Evolutionary conservation across 257 asterid genomes (phyloP), one percentile per base, ranked within the genome.

Genomic region (Ilex aquifolium): DNA sequence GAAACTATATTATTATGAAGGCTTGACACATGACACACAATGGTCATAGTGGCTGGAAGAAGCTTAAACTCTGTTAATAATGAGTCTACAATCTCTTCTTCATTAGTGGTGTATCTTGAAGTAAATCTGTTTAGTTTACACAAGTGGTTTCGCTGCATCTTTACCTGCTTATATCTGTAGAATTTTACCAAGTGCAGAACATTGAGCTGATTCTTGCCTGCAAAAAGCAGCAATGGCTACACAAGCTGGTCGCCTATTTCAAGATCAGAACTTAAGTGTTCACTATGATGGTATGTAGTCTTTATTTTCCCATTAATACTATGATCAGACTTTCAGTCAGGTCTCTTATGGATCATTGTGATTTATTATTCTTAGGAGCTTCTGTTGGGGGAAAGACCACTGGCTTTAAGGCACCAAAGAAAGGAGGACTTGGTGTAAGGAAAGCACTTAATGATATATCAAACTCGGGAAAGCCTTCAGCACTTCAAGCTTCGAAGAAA

Each of bases 361-460:
- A 36, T 36, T 36, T 36, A 36, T 8, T 8, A 36, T 36, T 4
- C 42, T 0, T 46, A 82, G 80, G 77, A 56, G 81, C 79, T 54
- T 54, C 83, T 70, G 75, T 85, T 69, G 82, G 77, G 44, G 80
- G 80, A 59, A 85, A 83, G 77, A 56, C 72, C 62, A 83, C 74
- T 69, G 40, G 59, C 7, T 40, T 77, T 46, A 83, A 75, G 75
- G 73, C 74, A 32, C 76, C 69, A 58, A 89, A 83, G 76, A 85
- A 76, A 66, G 77, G 77, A 55, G 72, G 79, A 56, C 55, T 69
- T 16, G 80, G 83, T 16, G 87, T 84, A 65, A 74, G 99, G 78
- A 92, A 74, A 76, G 96, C 96, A 42, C 90, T 92, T 6, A 85
- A 83, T 21, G 97, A 92, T 78, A 89, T 89, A 74, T 85, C 99